Evolutionary conservation across 805 yeast species (phyloP), one percentile per base, ranked within the genome.

Genomic region (Yarrowia alimentaria): DNA sequence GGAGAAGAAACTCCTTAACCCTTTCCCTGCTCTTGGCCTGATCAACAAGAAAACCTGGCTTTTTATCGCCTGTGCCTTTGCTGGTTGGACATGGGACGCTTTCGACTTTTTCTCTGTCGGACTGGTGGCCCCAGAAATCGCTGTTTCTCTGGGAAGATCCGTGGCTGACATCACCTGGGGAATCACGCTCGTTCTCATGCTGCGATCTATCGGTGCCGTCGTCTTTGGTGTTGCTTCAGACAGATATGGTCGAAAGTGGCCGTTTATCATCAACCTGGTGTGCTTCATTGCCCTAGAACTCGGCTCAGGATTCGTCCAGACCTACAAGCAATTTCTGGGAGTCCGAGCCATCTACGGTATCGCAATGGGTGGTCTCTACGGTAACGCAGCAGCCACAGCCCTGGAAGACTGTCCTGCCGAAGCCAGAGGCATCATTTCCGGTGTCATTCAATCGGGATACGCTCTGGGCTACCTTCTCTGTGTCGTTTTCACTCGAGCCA

Each of bases 361-460:
- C 43, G 77, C 80, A 33, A 80, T 82, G 85, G 89, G 88, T 33
- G 88, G 87, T 52, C 67, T 80, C 42, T 83, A 74, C 60, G 86
- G 85, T 33, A 75, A 78, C 53, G 76, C 81, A 26, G 75, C 82
- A 22, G 83, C 84, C 10, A 78, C 81, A 6, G 80, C 87, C 5
- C 70, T 83, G 22, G 85, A 81, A 57, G 84, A 81, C 58, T 73
- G 79, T 45, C 87, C 87, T 1, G 62, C 62, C 2, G 68, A 65
- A 24, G 78, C 86, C 11, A 72, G 84, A 58, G 83, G 85, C 30
- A 65, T 80, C 37, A 62, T 83, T 19, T 76, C 82, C 14, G 89
- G 89, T 49, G 63, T 85, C 33, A 77, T 87, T 62, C 95, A 85
- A 66, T 83, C 85, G 64, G 95, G 95, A 54, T 87, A 83, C 56